phyloP scores from a whole-genome alignment of 2,329 filamentous ascomycete genomes.

The Stromatinia cepivora region DNA sequence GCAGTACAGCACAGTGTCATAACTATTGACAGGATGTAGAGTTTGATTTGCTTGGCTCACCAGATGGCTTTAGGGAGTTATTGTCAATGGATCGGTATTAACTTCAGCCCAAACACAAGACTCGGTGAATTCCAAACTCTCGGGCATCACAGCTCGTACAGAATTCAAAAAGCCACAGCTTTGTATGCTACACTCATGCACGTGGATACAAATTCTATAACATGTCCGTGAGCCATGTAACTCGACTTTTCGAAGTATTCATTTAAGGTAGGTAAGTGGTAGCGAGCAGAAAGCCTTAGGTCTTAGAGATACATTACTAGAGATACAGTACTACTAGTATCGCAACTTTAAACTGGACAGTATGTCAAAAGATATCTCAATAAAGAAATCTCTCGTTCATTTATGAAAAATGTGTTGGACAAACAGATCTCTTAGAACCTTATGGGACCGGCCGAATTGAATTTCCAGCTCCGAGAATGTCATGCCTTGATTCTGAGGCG shows the following conservation, averaged over 20 bases:
- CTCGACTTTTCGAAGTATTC: conserved; percentile 1
- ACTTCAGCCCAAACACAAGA: conserved; percentile 16
- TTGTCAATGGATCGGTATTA: conserved; percentile 11
- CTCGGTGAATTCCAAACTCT: conserved; percentile 16
- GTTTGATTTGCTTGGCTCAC: conserved; percentile 4
- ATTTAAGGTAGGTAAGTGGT: conserved; percentile 3
- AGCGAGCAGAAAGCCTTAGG: neutral
- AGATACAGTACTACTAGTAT: conserved; percentile 6
- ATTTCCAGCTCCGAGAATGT: neutral
- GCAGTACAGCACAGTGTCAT: conserved; percentile 1
- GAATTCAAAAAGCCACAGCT: neutral
- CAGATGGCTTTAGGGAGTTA: neutral
- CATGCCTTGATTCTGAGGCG: neutral
- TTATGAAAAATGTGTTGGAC: neutral
- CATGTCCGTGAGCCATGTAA: conserved; percentile 16
- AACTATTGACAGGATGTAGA: neutral
- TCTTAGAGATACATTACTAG: neutral
- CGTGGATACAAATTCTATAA: conserved; percentile 15
- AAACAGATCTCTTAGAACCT: neutral
- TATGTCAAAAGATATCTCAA: too few relatives aligned
- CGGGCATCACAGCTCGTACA: conserved; percentile 20
- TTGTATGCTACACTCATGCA: conserved; percentile 10
- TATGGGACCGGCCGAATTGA: neutral
- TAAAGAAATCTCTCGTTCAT: neutral
- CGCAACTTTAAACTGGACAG: neutral